Conservation (phyloP, 805 yeast species). For the Schwanniomyces yamadae region DNA sequence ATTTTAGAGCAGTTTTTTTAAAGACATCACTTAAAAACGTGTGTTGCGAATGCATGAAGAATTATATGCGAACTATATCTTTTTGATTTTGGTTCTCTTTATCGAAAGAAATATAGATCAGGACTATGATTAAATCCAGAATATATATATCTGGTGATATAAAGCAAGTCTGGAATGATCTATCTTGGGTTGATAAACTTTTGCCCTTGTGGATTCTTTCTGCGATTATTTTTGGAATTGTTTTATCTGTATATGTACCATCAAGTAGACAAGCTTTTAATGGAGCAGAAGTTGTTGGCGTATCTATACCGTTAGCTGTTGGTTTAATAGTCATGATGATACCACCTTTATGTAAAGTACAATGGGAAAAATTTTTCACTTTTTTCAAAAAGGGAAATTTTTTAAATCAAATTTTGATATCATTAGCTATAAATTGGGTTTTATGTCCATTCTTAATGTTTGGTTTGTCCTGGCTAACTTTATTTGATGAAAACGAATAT, state of each 20-base stretch:
- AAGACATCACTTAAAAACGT: too few species aligned
- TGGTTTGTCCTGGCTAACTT: slow-evolving; percentile 52
- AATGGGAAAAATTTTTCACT: slow-evolving; percentile 43
- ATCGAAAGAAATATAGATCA: too few species aligned
- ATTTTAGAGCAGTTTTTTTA: too few species aligned
- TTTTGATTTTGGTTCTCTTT: too few species aligned
- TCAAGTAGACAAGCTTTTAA: slow-evolving; percentile 33
- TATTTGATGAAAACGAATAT: slow-evolving; percentile 48
- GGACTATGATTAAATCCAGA: too few species aligned
- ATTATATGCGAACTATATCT: too few species aligned
- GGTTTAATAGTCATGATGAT: slow-evolving; percentile 58
- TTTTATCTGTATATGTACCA: slow-evolving; percentile 44
- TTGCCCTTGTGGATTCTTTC: slow-evolving; percentile 35
- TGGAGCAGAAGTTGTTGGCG: slow-evolving; percentile 34
- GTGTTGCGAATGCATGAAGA: too few species aligned
- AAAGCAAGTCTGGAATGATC: slow-evolving; percentile 8
- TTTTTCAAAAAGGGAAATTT: slow-evolving; percentile 13
- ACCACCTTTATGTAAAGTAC: slow-evolving; percentile 55
- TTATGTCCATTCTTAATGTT: slow-evolving; percentile 57
- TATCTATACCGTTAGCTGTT: slow-evolving; percentile 46
- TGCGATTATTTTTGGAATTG: slow-evolving; percentile 37
- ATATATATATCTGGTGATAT: too few species aligned
- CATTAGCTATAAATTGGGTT: slow-evolving; percentile 53
- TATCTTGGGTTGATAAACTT: slow-evolving; percentile 35
- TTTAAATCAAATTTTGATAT: slow-evolving; percentile 30